Evolutionary conservation across 1,284 basidiomycete species (phyloP), one percentile per base, ranked within the genome.

Genomic region (Bjerkandera adusta): DNA sequence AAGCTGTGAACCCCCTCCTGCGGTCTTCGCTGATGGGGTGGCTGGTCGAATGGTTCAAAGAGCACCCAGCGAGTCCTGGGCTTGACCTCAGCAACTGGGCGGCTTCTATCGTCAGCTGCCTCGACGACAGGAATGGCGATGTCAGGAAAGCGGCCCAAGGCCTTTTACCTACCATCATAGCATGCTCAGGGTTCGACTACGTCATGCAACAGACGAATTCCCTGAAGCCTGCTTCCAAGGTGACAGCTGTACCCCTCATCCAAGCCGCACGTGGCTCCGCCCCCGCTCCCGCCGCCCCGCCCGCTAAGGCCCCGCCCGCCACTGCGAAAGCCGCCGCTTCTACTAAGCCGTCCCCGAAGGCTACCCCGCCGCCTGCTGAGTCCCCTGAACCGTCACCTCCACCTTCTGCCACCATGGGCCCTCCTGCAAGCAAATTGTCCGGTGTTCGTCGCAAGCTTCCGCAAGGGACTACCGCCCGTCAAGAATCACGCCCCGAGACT

Each of bases 121-220:
- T 99, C 16, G 97, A 99, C 61, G 97, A 99, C 66, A 84, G 94
- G 35, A 96, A 76, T 56, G 80, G 79, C 5, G 96, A 99, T 57
- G 91, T 99, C 5, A 83, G 97, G 50, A 98, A 98, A 67, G 85
- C 83, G 8, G 92, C 95, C 1, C 86, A 91, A 53, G 83, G 84
- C 2, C 67, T 96, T 16, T 68, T 99, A 16, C 93, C 94, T 0
- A 72, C 74, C 39, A 70, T 99, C 43, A 85, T 99, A 40, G 69
- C 76, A 7, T 83, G 72, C 39, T 83, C 83, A 18, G 94, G 97
- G 1, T 92, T 83, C 63, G 91, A 95, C 55, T 83, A 81, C 57
- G 86, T 99, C 38, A 74, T 97, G 71, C 86, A 91, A 38, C 86
- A 94, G 65, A 89, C 93, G 3, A 84, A 78, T 50, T 81, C 83